Evolutionary conservation across 2,329 filamentous ascomycete species (phyloP).

Genomic region (Aspergillus spinulosporus): DNA sequence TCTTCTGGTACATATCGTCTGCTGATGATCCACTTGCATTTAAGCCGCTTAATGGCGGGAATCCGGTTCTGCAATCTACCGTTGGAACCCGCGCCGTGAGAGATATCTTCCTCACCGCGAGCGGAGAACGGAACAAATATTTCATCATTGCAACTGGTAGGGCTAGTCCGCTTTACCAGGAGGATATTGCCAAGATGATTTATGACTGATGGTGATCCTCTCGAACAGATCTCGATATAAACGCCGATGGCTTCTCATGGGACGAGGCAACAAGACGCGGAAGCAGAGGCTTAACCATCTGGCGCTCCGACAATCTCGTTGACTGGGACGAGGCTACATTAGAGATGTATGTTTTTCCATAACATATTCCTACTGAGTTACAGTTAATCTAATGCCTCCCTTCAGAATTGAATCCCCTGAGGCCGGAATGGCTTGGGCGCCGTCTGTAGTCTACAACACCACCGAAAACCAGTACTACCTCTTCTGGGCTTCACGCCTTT

Average conservation of each 20-base stretch:
- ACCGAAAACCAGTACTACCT: conserved; percentile 6
- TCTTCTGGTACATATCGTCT: conserved; percentile 10
- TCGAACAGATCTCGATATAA: conserved; percentile 9
- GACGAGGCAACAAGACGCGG: conserved; percentile 8
- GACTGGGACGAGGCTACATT: conserved; percentile 10
- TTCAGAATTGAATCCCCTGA: conserved; percentile 7
- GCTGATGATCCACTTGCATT: background rate
- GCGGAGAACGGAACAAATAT: background rate
- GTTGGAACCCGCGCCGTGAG: background rate
- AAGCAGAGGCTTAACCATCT: background rate
- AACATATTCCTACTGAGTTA: too few relatives aligned
- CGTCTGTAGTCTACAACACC: conserved; percentile 10
- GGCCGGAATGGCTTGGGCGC: conserved; percentile 13
- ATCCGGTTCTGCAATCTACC: background rate
- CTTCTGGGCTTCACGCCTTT: conserved; percentile 6
- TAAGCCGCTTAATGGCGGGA: conserved; percentile 4
- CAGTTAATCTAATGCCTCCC: too few relatives aligned
- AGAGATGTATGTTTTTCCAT: background rate
- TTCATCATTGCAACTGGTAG: conserved; percentile 7
- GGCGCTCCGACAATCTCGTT: conserved; percentile 5
- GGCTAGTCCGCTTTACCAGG: background rate
- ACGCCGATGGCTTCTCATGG: conserved; percentile 12
- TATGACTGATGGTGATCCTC: background rate
- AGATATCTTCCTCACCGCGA: conserved; percentile 9
- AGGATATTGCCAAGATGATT: too few relatives aligned